A percentile compares a stretch with the other conserved stretches of the same genome.
Evolutionary conservation across 768 basidiomycete species (phyloP).

Genomic region (Boletus pseudopeckii): DNA sequence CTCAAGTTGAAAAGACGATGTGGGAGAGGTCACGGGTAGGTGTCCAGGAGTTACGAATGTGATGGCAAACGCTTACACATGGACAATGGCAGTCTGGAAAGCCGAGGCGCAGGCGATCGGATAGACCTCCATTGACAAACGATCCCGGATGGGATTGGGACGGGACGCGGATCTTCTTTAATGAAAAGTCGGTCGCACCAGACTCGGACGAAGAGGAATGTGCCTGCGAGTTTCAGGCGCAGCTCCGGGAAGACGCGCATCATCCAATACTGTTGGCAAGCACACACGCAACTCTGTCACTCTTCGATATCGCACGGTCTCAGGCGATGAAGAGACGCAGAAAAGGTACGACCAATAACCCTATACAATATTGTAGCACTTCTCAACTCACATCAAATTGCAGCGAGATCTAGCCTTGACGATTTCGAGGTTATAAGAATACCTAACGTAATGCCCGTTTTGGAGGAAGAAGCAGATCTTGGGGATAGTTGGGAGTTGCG

Average conservation of each 20-base stretch:
- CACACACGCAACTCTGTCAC: background rate
- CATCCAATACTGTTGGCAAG: background rate
- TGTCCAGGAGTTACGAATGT: background rate
- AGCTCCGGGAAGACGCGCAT: background rate
- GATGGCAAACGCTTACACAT: background rate
- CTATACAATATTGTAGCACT: background rate
- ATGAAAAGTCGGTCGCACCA: background rate
- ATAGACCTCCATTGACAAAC: constrained; percentile 11
- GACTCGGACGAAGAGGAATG: background rate
- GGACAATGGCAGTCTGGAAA: constrained; percentile 6
- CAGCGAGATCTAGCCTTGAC: constrained; percentile 11
- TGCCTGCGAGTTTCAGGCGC: background rate
- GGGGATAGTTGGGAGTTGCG: constrained; percentile 2
- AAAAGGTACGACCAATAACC: background rate
- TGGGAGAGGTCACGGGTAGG: constrained; percentile 18
- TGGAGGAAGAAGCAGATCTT: constrained; percentile 5
- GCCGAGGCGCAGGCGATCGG: constrained; percentile 9
- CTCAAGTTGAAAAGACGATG: background rate
- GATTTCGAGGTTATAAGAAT: constrained; percentile 25
- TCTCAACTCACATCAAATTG: background rate
- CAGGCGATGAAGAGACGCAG: background rate
- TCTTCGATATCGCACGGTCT: constrained; percentile 7
- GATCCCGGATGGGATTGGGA: constrained; percentile 28
- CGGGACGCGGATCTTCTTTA: constrained; percentile 9
- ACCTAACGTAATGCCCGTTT: constrained; percentile 17